phyloP scores from a whole-genome alignment of 106 monocot genomes.

The Hemerocallis citrina region DNA sequence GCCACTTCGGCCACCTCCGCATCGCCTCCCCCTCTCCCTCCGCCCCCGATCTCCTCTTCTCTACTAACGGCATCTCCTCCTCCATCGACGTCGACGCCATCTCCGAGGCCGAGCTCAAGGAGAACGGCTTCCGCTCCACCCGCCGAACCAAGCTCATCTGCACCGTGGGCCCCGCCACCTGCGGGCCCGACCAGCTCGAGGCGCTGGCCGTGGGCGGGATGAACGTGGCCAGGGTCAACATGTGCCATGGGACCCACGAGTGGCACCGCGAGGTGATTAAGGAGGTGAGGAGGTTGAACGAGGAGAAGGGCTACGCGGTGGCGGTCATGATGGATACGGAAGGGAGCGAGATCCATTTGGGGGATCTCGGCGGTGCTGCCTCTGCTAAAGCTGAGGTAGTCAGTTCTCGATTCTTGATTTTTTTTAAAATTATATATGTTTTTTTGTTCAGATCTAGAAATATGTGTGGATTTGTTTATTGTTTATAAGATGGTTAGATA shows the following conservation, averaged over 20 bases:
- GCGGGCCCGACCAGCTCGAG: slow-evolving; percentile 71
- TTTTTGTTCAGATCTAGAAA: no score
- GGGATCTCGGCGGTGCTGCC: slow-evolving; percentile 51
- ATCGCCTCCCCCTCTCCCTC: slow-evolving; percentile 10
- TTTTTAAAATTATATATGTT: no score
- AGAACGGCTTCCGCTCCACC: slow-evolving; percentile 88
- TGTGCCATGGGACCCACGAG: slow-evolving; percentile 89
- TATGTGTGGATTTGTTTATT: no score
- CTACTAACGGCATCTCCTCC: slow-evolving; percentile 18
- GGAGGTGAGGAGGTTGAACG: slow-evolving; percentile 65
- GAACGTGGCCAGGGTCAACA: slow-evolving; percentile 96
- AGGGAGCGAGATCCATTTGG: slow-evolving; percentile 87
- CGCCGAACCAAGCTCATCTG: slow-evolving; percentile 87
- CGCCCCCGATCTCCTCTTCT: slow-evolving; percentile 8
- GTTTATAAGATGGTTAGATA: no score
- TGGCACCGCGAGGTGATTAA: slow-evolving; percentile 87
- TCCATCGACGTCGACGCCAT: slow-evolving; percentile 79
- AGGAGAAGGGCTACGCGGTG: slow-evolving; percentile 91
- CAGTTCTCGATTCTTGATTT: not conserved
- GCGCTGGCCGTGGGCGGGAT: slow-evolving; percentile 95
- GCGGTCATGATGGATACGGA: slow-evolving; percentile 91
- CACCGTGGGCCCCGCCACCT: slow-evolving; percentile 93
- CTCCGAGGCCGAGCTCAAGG: slow-evolving; percentile 92
- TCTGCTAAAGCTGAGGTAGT: slow-evolving; percentile 64
- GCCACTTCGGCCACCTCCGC: slow-evolving; percentile 3